Conservation (phyloP, 2,329 filamentous ascomycete species). For the Rhinocladiella mackenziei region DNA sequence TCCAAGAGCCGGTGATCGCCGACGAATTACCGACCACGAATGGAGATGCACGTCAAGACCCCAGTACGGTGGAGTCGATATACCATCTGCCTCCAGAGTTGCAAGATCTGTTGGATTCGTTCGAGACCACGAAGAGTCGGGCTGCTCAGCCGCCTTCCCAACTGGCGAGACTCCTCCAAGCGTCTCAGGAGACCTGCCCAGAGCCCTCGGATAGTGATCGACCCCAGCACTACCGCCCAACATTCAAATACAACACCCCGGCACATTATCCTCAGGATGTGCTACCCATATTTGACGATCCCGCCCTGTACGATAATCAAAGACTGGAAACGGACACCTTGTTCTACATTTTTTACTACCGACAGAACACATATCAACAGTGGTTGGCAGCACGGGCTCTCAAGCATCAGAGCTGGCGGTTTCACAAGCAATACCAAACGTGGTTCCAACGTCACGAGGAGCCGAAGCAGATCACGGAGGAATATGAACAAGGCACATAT, state of each 20-base stretch:
- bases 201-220: conserved; percentile 75
- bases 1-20: conserved; percentile 33
- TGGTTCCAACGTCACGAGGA: conserved; percentile 99
- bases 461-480: conserved; percentile 96
- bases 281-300: conserved; percentile 87
- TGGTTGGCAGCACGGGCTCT: conserved; percentile 93
- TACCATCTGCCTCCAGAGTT: conserved; percentile 88
- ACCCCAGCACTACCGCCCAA: conserved; percentile 77
- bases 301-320: conserved; percentile 67
- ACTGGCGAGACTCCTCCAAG: conserved; percentile 68
- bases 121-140: conserved; percentile 74
- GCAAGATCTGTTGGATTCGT: conserved; percentile 86
- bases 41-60: conserved; percentile 49
- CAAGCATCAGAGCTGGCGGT: conserved; percentile 97
- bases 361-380: conserved; percentile 92
- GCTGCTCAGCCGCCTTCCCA: conserved; percentile 59
- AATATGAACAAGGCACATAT: conserved; percentile 98
- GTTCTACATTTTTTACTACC: conserved; percentile 99
- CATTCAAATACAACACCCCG: conserved; percentile 71
- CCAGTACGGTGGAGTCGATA: conserved; percentile 69
- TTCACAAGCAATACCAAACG: conserved; percentile 99
- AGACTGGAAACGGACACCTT: conserved; percentile 92
- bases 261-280: conserved; percentile 89
- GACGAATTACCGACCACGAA: conserved; percentile 46
- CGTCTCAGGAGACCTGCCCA: conserved; percentile 69